phyloP scores from a whole-genome alignment of 257 asterid species.

The Solanum corneliomulleri region DNA sequence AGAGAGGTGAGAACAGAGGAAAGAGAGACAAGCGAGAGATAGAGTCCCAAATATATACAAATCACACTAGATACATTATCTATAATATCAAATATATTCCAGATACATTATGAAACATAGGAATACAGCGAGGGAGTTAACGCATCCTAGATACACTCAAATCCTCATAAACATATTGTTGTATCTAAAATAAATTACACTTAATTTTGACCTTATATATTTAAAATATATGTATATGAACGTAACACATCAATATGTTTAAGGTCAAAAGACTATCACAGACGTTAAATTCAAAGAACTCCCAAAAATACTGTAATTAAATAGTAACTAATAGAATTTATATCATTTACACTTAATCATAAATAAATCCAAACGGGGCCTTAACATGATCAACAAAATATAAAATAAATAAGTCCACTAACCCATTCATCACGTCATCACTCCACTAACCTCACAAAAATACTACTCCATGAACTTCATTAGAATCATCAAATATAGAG shows the following conservation, averaged over 20 bases:
- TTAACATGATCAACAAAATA: neutral
- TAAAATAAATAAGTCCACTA: neutral
- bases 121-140: neutral
- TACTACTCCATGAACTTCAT: neutral
- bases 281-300: no score
- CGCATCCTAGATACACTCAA: no score
- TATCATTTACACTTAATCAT: neutral
- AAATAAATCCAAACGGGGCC: neutral
- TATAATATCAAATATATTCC: neutral
- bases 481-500: neutral
- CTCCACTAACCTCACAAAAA: neutral
- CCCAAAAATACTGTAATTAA: no score
- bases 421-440: neutral
- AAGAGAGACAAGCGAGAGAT: neutral
- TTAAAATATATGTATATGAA: rapidly evolving
- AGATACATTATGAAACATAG: neutral
- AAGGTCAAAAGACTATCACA: no score
- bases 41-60: neutral
- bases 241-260: no score
- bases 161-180: neutral
- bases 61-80: neutral
- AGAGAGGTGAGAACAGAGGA: neutral
- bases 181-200: no score
- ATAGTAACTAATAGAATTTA: neutral
- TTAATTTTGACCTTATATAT: no score